Evolutionary conservation across 2,329 filamentous ascomycete genomes (phyloP).

Genomic region (Ophioceras dolichostomum): DNA sequence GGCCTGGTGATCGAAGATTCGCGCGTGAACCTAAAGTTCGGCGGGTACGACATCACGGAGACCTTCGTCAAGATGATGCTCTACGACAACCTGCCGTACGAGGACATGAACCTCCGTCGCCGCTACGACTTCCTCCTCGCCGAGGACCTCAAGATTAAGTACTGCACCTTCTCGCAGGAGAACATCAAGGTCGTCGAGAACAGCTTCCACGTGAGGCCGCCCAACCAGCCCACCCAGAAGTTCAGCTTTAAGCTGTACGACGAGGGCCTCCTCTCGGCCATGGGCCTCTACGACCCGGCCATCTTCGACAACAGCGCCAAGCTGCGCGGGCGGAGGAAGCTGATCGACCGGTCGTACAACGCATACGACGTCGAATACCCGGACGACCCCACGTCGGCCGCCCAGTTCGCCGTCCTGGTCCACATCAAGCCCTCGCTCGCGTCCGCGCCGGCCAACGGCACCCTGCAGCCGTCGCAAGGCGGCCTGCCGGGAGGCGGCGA

Average conservation of each 20-base stretch:
- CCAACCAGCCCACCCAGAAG: conserved; percentile 80
- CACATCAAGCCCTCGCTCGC: conserved; percentile 47
- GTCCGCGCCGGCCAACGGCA: conserved; percentile 25
- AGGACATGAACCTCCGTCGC: conserved; percentile 81
- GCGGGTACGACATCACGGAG: conserved; percentile 85
- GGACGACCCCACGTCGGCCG: conserved; percentile 78
- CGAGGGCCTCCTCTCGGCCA: conserved; percentile 84
- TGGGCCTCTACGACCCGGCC: conserved; percentile 84
- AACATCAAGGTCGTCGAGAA: conserved; percentile 80
- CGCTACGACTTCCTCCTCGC: conserved; percentile 88
- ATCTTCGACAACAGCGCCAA: conserved; percentile 80
- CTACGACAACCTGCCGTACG: conserved; percentile 88
- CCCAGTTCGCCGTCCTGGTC: conserved; percentile 58
- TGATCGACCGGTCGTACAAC: conserved; percentile 82
- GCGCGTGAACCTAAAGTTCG: conserved; percentile 87
- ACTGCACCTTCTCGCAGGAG: conserved; percentile 81
- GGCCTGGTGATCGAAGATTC: conserved; percentile 93
- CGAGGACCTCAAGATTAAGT: conserved; percentile 89
- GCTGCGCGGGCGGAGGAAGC: conserved; percentile 62
- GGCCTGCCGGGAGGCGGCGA: conserved; percentile 2
- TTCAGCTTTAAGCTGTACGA: conserved; percentile 97
- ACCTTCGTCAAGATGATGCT: conserved; percentile 98
- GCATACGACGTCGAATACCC: conserved; percentile 79
- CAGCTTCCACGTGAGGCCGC: conserved; percentile 82
- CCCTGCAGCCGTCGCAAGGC: conserved; percentile 17